phyloP scores from a whole-genome alignment of 2,329 filamentous ascomycete genomes.

The Calycina herbarum region DNA sequence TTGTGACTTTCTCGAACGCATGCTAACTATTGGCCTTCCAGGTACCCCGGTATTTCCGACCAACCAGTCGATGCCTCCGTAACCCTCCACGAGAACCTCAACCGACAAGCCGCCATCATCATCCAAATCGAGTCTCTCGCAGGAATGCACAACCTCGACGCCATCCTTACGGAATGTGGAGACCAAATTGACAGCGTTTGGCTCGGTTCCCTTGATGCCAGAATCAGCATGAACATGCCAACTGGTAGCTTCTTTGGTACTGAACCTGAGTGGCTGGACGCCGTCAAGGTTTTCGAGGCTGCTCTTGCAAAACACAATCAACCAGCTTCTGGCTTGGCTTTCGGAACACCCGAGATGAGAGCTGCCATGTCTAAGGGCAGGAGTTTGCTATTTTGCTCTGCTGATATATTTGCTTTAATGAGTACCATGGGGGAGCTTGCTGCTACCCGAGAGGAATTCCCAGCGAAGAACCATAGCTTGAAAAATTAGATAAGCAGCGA shows the following conservation, averaged over 20 bases:
- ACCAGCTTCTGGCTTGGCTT: constrained; percentile 35
- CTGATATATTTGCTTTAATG: constrained; percentile 19
- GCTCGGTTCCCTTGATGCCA: constrained; percentile 46
- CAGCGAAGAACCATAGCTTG: constrained; percentile 7
- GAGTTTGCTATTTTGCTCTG: constrained; percentile 25
- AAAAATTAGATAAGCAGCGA: background rate
- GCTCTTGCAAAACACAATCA: constrained; percentile 48
- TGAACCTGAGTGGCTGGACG: constrained; percentile 46
- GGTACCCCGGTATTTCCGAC: constrained; percentile 44
- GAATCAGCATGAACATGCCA: constrained; percentile 46
- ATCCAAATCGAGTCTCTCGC: constrained; percentile 48
- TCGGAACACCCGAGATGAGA: constrained; percentile 29
- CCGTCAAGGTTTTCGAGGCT: constrained; percentile 41
- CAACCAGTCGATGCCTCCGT: constrained; percentile 34
- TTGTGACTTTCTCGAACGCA: background rate
- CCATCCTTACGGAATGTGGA: constrained; percentile 47
- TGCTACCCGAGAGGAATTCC: constrained; percentile 7
- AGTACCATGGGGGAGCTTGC: constrained; percentile 8
- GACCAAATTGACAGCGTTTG: constrained; percentile 48
- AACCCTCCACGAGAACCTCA: constrained; percentile 43
- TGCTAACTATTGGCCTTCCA: background rate
- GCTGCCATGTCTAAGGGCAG: constrained; percentile 25
- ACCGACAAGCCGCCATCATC: constrained; percentile 49
- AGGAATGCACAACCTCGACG: constrained; percentile 50
- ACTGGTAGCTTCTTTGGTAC: constrained; percentile 34